phyloP scores from a whole-genome alignment of 2,329 filamentous ascomycete species.

The Hypoxylon sp. region DNA sequence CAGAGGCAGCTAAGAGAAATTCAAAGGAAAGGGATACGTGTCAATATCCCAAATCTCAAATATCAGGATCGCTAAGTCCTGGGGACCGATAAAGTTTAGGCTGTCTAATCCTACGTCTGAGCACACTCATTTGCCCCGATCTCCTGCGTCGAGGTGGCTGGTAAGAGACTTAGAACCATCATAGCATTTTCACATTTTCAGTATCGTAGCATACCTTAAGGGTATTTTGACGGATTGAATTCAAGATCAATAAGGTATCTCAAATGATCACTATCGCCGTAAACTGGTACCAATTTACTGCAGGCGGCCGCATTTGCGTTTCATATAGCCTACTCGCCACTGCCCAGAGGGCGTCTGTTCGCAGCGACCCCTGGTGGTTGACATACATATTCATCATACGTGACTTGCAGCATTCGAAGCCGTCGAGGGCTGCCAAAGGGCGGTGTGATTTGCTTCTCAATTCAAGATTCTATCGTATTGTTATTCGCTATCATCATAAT shows the following conservation, averaged over 20 bases:
- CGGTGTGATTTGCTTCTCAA: slow-evolving; percentile 33
- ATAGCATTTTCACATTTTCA: slow-evolving; percentile 1
- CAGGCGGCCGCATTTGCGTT: slow-evolving; percentile 40
- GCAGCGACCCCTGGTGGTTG: slow-evolving; percentile 24
- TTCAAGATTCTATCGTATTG: slow-evolving; percentile 10
- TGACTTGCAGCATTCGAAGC: slow-evolving; percentile 35
- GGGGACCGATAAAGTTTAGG: slow-evolving; percentile 14
- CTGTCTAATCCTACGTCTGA: slow-evolving; percentile 32
- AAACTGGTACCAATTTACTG: slow-evolving; percentile 31
- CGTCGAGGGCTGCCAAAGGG: slow-evolving; percentile 11
- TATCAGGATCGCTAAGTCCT: slow-evolving; percentile 11
- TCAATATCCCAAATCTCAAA: slow-evolving; percentile 13
- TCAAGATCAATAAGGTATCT: slow-evolving; percentile 28
- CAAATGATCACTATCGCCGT: slow-evolving; percentile 18
- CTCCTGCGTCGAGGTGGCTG: slow-evolving; percentile 13
- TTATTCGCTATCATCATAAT: slow-evolving; percentile 2
- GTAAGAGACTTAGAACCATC: slow-evolving; percentile 13
- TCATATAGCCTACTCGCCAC: slow-evolving; percentile 41
- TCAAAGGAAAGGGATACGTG: slow-evolving; percentile 10
- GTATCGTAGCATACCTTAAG: not conserved
- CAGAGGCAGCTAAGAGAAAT: slow-evolving; percentile 1
- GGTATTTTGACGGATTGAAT: slow-evolving; percentile 1
- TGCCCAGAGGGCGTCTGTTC: slow-evolving; percentile 40
- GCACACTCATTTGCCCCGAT: slow-evolving; percentile 25
- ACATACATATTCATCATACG: slow-evolving; percentile 32